Percentiles rank a stretch among this genome's conserved stretches.
phyloP scores from a whole-genome alignment of 2,329 filamentous ascomycete species.

The Alternaria longipes region DNA sequence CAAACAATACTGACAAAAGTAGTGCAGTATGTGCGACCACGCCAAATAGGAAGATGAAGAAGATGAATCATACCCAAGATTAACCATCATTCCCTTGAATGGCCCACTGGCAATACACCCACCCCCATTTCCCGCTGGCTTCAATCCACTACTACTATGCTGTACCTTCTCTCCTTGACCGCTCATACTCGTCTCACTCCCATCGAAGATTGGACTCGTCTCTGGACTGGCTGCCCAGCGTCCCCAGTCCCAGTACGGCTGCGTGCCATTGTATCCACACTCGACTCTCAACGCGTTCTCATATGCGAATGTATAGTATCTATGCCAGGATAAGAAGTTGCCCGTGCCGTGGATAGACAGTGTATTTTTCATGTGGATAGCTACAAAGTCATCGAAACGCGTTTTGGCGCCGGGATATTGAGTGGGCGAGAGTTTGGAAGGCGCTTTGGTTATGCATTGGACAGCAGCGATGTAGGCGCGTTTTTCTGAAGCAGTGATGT shows the following conservation, averaged over 20 bases:
- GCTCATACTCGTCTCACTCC: conserved; percentile 59
- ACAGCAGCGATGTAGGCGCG: conserved; percentile 51
- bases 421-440: conserved; percentile 32
- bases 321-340: conserved; percentile 54
- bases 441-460: conserved; percentile 40
- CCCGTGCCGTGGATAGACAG: conserved; percentile 47
- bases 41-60: not conserved
- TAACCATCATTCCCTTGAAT: conserved; percentile 54
- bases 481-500: conserved; percentile 40
- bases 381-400: conserved; percentile 51
- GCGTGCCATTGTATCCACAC: conserved; percentile 56
- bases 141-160: conserved; percentile 36
- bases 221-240: conserved; percentile 54
- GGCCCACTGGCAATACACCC: conserved; percentile 64
- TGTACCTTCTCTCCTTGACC: conserved; percentile 57
- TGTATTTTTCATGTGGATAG: conserved; percentile 50
- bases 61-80: conserved; percentile 36
- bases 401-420: conserved; percentile 45
- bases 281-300: conserved; percentile 55
- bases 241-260: conserved; percentile 65
- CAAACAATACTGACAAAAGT: not conserved
- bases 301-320: conserved; percentile 54
- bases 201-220: conserved; percentile 66
- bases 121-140: conserved; percentile 62
- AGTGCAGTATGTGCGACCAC: conserved; percentile 1